A percentile compares a stretch with the other conserved stretches of the same genome.
Evolutionary conservation across 2,329 filamentous ascomycete genomes (phyloP).

Genomic region (Botryosphaeria agaves): DNA sequence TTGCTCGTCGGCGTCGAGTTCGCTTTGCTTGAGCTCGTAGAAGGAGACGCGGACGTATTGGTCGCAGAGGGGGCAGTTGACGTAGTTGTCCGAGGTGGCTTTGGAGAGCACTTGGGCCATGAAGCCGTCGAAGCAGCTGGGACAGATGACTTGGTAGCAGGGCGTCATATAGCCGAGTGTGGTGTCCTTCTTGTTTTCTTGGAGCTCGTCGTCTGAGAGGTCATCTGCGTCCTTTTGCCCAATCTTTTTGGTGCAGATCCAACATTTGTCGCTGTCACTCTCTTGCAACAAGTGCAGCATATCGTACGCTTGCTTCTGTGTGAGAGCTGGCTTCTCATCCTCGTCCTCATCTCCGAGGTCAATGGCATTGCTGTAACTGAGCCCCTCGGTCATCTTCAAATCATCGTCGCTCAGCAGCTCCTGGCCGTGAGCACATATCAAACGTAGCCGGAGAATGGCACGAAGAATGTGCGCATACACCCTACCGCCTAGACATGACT

Average conservation of each 20-base stretch:
- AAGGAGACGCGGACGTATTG: constrained; percentile 44
- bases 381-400: constrained; percentile 59
- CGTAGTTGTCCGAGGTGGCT: constrained; percentile 24
- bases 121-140: constrained; percentile 48
- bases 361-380: constrained; percentile 73
- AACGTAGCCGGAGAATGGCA: constrained; percentile 72
- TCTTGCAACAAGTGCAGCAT: constrained; percentile 74
- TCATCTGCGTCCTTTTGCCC: constrained; percentile 28
- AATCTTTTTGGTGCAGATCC: constrained; percentile 49
- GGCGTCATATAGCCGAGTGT: constrained; percentile 62
- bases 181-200: constrained; percentile 35
- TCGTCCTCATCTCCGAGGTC: constrained; percentile 69
- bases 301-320: constrained; percentile 61
- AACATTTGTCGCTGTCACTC: constrained; percentile 59
- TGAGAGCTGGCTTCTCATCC: constrained; percentile 36
- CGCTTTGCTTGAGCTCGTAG: constrained; percentile 48
- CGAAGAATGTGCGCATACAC: constrained; percentile 91
- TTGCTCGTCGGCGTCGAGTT: constrained; percentile 31
- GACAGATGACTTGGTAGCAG: constrained; percentile 76
- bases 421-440: constrained; percentile 87
- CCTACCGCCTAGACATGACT: constrained; percentile 52
- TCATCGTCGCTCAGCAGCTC: constrained; percentile 79
- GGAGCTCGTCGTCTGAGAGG: constrained; percentile 27
- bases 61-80: constrained; percentile 53
- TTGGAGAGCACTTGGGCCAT: constrained; percentile 32